Base-by-base conservation (phyloP, 495 filamentous ascomycete genomes). In the Aspergillus sparsus region DNA sequence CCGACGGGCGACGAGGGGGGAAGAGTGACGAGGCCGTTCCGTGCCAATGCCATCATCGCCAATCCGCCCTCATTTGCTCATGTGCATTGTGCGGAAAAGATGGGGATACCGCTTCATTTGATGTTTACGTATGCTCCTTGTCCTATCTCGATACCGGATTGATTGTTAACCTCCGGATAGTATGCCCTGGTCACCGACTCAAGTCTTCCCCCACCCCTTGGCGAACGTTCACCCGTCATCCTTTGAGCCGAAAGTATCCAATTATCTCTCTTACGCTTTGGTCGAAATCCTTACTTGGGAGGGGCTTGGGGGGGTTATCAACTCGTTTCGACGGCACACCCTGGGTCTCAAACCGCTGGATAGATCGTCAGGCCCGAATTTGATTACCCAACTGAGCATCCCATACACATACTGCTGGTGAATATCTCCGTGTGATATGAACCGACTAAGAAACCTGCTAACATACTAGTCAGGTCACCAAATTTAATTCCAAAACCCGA, bases 271-370 rank as follows among this genome's bases (percentile, higher is more conserved):
- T 0, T 86, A 84, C 63, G 71, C 71, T 3, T 63, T 86, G 21
- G 80, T 86, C 5, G 83, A 87, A 16, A 78, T 80, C 72, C 66
- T 87, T 60, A 86, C 83, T 21, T 86, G 85, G 83, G 82, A 86
- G 72, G 85, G 85, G 76, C 44, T 47, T 77, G 65, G 53, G 69
- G 56, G 8, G 18, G 6, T 41, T 9, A 42, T 49, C 27, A 32
- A 44, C 34, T 31, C 16, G 36, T 62, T 33, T 58, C 21, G 31
- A 5, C 44, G 44, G 18, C 44, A 47, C 5, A 71, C 72, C 16
- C 70, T 85, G 7, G 75, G 74, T 32, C 64, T 85, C 6, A 82
- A 82, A 36, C 73, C 77, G 0, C 67, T 85, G n/a, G 56, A 61
- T 7, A 35, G 54, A 1, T 66, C 61, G 0, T 60, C 66, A 56